Evolutionary conservation across 176 grass and related monocot species (phyloP), one percentile per base, ranked within the genome.

Genomic region (Raddia guianensis): DNA sequence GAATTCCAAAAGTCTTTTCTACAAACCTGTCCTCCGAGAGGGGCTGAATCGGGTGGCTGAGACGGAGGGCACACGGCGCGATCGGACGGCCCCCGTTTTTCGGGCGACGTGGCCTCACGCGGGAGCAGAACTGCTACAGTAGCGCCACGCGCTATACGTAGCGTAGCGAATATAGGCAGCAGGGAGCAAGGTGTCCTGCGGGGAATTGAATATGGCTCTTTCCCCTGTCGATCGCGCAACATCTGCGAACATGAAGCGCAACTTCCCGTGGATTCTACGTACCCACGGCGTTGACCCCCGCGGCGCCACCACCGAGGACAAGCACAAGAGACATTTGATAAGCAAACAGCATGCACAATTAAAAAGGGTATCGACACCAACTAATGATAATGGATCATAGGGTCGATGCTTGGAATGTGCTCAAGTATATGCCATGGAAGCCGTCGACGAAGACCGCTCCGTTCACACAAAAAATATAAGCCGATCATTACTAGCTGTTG

Each of bases 391-490:
- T 43, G 48, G n/a, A n/a, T 56, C 6, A 27, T 27, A 27, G 7
- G 37, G 37, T 40, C 37, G 14, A 2, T 5, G 18, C 6, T 9
- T 40, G 10, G 82, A 65, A 86, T 86, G 53, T 86, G 9, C 70
- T 32, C 0, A 2, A 53, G 77, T n/a, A 80, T 80, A 86, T 86
- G 8, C 77, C 49, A 2, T 74, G 18, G 1, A 2, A 12, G 9
- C 53, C 61, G 61, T 80, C 80, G 70, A 80, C 77, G 18, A 58
- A 8, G 70, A 68, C 32, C 6, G 33, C 9, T 40, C 5, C n/a
- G 5, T 4, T 27, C 10, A n/a, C 58, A 42, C 21, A 66, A 16
- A 66, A 34, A 55, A 48, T 65, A 79, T 47, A 19, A 8, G 57
- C 44, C 45, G 59, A 48, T 67, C 27, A 27, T 27, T 27, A 27